Evolutionary conservation across 2,329 filamentous ascomycete species (phyloP), one percentile per base, ranked within the genome.

Genomic region (Stachybotrys chlorohalonatus): DNA sequence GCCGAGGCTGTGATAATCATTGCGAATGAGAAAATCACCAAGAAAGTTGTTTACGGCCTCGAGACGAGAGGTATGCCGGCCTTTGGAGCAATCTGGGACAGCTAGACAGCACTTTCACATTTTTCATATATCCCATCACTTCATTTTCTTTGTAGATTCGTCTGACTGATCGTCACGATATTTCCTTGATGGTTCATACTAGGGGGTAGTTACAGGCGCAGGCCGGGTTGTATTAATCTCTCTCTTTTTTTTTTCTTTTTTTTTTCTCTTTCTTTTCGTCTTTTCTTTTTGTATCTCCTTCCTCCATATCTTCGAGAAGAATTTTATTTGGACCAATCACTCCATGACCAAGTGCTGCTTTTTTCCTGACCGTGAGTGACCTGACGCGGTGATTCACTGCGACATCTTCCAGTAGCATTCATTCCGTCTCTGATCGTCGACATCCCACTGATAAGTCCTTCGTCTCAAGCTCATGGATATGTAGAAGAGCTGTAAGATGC

Each of bases 1-100:
- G 71, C 85, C 1, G 86, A 90, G 73, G 87, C 86, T 2, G 85
- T 90, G 45, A 84, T 89, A 63, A 79, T 90, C 56, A 85, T 91
- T 62, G 84, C 83, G 54, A 91, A 90, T 65, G 81, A 84, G 55
- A 77, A 70, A 55, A 77, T 89, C 39, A 90, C 86, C 16, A 78
- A 77, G 63, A 82, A 81, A 70, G 76, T 90, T 1, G 86, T 90
- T 0, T 87, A 84, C 64, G 84, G 79, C 8, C 70, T 91, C 52
- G 85, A 90, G 70, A 77, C 75, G 45, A 75, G 84, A 54, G 85
- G 86, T 0, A 69, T 90, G 7, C 77, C 82, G 2, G 85, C 86
- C 8, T 90, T 80, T 69, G 88, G 87, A 7, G 85, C 87, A 8
- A 88, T 91, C 61, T 91, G 85, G 72, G 88, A 91, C 57, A 74